Conservation (phyloP, 1,284 basidiomycete species). For the Fomitopsis schrenkii region DNA sequence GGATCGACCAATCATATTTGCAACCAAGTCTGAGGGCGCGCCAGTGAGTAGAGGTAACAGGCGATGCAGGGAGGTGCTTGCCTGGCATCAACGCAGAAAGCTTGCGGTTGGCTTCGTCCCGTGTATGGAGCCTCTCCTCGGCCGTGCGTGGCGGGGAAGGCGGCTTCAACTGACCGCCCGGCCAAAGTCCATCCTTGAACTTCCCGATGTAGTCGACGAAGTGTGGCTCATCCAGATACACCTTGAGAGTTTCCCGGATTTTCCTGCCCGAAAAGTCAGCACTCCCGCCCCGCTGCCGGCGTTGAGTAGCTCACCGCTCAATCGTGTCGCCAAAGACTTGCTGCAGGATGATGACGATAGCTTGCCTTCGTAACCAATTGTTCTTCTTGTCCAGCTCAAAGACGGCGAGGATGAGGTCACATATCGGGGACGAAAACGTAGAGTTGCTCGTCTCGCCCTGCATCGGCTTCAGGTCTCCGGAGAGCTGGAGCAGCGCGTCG, state of each 20-base stretch:
- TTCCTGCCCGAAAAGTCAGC: slow-evolving; percentile 51
- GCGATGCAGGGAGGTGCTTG: slow-evolving; percentile 23
- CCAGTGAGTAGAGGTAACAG: background rate
- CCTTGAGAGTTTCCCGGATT: slow-evolving; percentile 74
- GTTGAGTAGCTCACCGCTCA: slow-evolving; percentile 61
- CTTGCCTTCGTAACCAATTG: slow-evolving; percentile 95
- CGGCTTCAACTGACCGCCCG: slow-evolving; percentile 69
- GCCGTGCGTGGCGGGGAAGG: slow-evolving; percentile 62
- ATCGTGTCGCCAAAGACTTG: slow-evolving; percentile 95
- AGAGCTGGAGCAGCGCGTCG: slow-evolving; percentile 62
- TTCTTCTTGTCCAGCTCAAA: slow-evolving; percentile 95
- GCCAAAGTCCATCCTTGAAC: slow-evolving; percentile 80
- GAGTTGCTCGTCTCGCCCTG: slow-evolving; percentile 85
- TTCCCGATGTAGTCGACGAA: slow-evolving; percentile 62
- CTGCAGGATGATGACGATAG: slow-evolving; percentile 93
- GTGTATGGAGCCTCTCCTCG: slow-evolving; percentile 76
- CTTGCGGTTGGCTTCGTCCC: slow-evolving; percentile 85
- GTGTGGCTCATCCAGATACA: slow-evolving; percentile 60
- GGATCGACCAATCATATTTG: slow-evolving; percentile 93
- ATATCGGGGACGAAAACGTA: slow-evolving; percentile 89
- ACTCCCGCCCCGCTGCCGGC: background rate
- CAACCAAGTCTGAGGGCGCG: slow-evolving; percentile 69
- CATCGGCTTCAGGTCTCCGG: slow-evolving; percentile 72
- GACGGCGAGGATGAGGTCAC: slow-evolving; percentile 87
- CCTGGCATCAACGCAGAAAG: slow-evolving; percentile 88